Evolutionary conservation across 139 green algal species (phyloP), one percentile per base, ranked within the genome.

Genomic region (Spirogloea muscicola): DNA sequence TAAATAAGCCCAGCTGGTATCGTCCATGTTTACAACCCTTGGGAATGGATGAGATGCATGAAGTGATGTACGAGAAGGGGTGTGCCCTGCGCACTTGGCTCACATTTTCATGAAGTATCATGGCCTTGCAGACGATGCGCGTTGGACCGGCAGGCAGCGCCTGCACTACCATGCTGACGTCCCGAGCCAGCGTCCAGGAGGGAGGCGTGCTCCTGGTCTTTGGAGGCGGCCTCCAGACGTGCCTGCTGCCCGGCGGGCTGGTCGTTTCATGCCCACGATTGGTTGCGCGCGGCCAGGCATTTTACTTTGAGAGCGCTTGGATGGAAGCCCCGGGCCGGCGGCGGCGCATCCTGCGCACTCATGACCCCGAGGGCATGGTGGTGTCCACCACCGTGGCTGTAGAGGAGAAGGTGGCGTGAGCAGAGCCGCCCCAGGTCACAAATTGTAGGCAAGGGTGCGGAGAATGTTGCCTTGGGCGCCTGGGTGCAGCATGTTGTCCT

Each of bases 351-450:
- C 4, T 68, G 59, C 10, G 59, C 5, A 68, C 59, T 5, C 48
- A 55, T 7, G 59, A 68, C 27, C 43, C 59, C 10, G 59, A 68
- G 4, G 59, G 59, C 10, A 68, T 68, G 59, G 59, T 68, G 5
- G 59, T 68, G 3, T 68, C 59, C 37, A 68, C 59, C 13, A 58
- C 59, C n/a, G n/a, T n/a, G n/a, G n/a, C n/a, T n/a, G n/a, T n/a
- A n/a, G n/a, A n/a, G n/a, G n/a, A n/a, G n/a, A n/a, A n/a, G n/a
- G n/a, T n/a, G n/a, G n/a, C n/a, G n/a, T n/a, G n/a, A n/a, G n/a
- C n/a, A n/a, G n/a, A n/a, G n/a, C n/a, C n/a, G n/a, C n/a, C n/a
- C n/a, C n/a, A n/a, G n/a, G n/a, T n/a, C n/a, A n/a, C n/a, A n/a
- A n/a, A n/a, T n/a, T n/a, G n/a, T n/a, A n/a, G n/a, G n/a, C n/a